A percentile compares a stretch with the other conserved stretches of the same genome.
Conservation (phyloP, 805 yeast species). For the Yarrowia porcina region DNA sequence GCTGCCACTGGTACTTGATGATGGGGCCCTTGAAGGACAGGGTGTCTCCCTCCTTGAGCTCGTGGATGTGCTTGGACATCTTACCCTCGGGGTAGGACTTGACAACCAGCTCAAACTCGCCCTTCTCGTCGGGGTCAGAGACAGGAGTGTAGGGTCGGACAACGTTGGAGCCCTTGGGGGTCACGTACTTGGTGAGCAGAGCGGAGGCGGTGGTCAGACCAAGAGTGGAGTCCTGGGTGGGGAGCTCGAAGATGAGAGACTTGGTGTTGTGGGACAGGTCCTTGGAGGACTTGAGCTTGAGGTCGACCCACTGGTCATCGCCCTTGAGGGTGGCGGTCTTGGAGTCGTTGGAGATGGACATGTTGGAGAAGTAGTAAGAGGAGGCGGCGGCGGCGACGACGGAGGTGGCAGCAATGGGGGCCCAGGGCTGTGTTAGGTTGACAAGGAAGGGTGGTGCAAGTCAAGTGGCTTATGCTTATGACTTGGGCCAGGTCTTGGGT, state of each 20-base stretch:
- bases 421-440: constrained; percentile 28
- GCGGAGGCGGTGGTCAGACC: constrained; percentile 81
- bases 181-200: constrained; percentile 68
- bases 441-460: neutral
- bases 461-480: neutral
- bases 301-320: constrained; percentile 35
- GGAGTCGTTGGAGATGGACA: constrained; percentile 30
- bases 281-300: constrained; percentile 31
- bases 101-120: constrained; percentile 73
- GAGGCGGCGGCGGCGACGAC: constrained; percentile 47
- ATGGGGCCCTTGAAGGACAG: constrained; percentile 93
- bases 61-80: constrained; percentile 69
- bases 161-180: constrained; percentile 81
- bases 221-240: constrained; percentile 59
- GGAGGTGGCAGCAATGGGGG: constrained; percentile 43
- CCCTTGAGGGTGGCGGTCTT: constrained; percentile 34
- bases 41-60: constrained; percentile 72
- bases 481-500: neutral
- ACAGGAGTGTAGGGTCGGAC: constrained; percentile 84
- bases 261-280: constrained; percentile 46
- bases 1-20: constrained; percentile 83
- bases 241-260: constrained; percentile 67
- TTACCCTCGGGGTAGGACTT: constrained; percentile 84
- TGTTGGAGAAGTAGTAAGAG: constrained; percentile 39
- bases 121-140: constrained; percentile 64